Evolutionary conservation across 306 rosid species (phyloP).

Genomic region (Ochetophila trinervis): DNA sequence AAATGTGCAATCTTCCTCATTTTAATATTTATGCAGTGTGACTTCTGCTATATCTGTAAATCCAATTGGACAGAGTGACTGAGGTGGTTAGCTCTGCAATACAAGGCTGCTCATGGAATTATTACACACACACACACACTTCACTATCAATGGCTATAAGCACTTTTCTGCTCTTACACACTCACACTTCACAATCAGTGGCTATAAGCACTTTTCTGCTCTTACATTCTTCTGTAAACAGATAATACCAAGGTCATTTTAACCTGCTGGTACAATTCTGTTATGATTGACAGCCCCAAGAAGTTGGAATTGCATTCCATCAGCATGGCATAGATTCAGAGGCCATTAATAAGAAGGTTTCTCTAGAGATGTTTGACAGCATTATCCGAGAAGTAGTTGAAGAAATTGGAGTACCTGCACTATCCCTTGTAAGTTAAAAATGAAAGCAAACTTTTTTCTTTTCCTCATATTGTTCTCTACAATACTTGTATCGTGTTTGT

Average conservation of each 20-base stretch:
- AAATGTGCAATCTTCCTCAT: background rate
- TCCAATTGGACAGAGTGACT: background rate
- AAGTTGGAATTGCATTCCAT: constrained; percentile 59
- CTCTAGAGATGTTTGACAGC: constrained; percentile 86
- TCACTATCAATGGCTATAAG: background rate
- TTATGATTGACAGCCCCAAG: constrained; percentile 71
- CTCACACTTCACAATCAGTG: background rate
- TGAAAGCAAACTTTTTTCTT: no score
- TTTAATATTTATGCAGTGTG: background rate
- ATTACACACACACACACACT: background rate
- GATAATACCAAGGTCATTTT: constrained; percentile 11
- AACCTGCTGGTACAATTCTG: constrained; percentile 17
- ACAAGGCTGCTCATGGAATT: background rate
- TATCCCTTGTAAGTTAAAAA: constrained; percentile 67
- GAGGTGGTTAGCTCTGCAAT: background rate
- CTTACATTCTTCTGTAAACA: constrained; percentile 11
- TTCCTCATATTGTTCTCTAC: background rate
- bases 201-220: background rate
- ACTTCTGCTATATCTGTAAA: background rate
- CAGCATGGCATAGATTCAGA: constrained; percentile 35
- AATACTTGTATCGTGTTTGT: background rate
- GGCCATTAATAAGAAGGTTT: constrained; percentile 40
- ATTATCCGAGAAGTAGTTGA: constrained; percentile 89
- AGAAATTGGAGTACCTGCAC: constrained; percentile 87
- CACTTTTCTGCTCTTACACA: background rate